Evolutionary conservation across 1,284 basidiomycete genomes (phyloP).

Genomic region (Apiotrichum domesticum): DNA sequence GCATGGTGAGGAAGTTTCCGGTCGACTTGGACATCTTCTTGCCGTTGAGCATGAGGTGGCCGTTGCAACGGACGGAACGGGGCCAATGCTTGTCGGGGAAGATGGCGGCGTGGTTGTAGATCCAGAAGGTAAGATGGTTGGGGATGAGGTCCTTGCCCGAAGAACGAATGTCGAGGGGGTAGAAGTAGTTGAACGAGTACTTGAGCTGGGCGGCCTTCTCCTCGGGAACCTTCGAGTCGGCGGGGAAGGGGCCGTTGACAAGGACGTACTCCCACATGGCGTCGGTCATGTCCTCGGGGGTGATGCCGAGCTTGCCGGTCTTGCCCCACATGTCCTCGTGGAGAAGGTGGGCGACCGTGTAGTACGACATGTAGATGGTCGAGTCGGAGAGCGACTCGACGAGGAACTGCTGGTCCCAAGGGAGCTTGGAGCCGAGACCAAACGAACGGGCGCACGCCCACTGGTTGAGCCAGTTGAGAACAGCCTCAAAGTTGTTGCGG

Average conservation of each 20-base stretch:
- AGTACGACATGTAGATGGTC: constrained; percentile 98
- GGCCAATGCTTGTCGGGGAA: constrained; percentile 96
- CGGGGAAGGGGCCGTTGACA: constrained; percentile 68
- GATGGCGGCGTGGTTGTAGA: constrained; percentile 90
- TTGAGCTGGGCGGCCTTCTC: constrained; percentile 80
- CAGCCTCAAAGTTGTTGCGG: constrained; percentile 83
- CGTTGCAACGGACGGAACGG: constrained; percentile 84
- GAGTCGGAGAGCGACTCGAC: constrained; percentile 97
- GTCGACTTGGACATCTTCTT: constrained; percentile 99
- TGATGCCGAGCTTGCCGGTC: constrained; percentile 77
- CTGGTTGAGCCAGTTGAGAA: constrained; percentile 91
- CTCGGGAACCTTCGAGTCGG: constrained; percentile 55
- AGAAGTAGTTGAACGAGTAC: constrained; percentile 94
- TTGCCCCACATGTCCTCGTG: constrained; percentile 76
- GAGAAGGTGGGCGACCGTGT: constrained; percentile 84
- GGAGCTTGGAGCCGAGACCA: constrained; percentile 90
- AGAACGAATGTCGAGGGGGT: constrained; percentile 95
- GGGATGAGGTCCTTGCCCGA: constrained; percentile 98
- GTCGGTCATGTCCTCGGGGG: constrained; percentile 88
- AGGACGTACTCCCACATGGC: constrained; percentile 96
- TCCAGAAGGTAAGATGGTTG: constrained; percentile 91
- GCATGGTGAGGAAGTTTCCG: constrained; percentile 52
- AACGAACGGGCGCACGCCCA: constrained; percentile 99
- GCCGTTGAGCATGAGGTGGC: constrained; percentile 95
- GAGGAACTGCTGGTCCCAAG: constrained; percentile 95